Conservation (phyloP, 345 rosid species). For the Odontarrhena argentea region DNA sequence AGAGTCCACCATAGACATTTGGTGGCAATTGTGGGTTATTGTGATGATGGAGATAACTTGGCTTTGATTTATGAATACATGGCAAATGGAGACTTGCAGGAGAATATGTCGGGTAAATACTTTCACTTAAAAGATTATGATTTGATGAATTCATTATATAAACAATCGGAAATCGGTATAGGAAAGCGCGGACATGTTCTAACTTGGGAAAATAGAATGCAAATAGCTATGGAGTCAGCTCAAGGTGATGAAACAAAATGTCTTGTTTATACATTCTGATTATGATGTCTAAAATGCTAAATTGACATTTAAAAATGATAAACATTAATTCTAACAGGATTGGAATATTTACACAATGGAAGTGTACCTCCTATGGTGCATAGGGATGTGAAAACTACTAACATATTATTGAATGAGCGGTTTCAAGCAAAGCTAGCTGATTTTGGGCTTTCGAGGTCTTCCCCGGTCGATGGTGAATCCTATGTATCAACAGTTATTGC, state of each 20-base stretch:
- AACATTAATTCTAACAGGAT: constrained; percentile 42
- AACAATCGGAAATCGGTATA: neutral
- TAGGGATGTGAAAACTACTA: constrained; percentile 55
- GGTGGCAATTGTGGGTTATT: constrained; percentile 56
- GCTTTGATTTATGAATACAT: constrained; percentile 62
- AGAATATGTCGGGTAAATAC: constrained; percentile 41
- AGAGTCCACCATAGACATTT: constrained; percentile 48
- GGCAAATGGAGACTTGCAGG: constrained; percentile 55
- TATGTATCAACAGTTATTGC: constrained; percentile 47
- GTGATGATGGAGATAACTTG: constrained; percentile 49
- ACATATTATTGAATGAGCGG: constrained; percentile 56
- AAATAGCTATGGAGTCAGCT: constrained; percentile 57
- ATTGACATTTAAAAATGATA: neutral
- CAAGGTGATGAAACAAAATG: constrained; percentile 43
- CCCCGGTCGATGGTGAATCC: constrained; percentile 38
- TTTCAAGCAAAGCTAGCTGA: constrained; percentile 63
- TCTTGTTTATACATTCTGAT: neutral
- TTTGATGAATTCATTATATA: neutral
- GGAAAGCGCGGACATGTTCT: constrained; percentile 28
- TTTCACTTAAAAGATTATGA: neutral
- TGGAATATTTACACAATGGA: constrained; percentile 64
- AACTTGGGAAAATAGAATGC: constrained; percentile 56
- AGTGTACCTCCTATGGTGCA: constrained; percentile 61
- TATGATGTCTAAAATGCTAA: constrained; percentile 3
- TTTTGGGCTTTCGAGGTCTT: constrained; percentile 58